Percentiles rank a stretch among this genome's conserved stretches.
Evolutionary conservation across 768 basidiomycete genomes (phyloP).

Genomic region (Exidia glandulosa): DNA sequence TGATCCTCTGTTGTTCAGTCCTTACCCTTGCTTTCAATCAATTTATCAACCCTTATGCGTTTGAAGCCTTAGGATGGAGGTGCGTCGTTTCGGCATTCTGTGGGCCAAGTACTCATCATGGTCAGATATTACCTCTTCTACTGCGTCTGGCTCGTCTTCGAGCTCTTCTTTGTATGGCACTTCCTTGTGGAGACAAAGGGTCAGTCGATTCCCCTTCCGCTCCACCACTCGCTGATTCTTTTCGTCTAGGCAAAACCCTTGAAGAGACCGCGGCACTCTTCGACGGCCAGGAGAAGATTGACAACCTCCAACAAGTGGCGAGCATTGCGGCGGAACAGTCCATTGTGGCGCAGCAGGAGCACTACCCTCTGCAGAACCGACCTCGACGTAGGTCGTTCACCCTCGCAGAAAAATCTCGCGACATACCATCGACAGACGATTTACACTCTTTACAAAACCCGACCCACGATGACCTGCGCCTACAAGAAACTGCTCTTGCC

Average conservation of each 20-base stretch:
- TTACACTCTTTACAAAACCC: neutral
- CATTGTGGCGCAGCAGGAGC: neutral
- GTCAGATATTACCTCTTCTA: conserved; percentile 49
- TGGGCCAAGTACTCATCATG: too few relatives aligned
- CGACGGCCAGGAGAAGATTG: conserved; percentile 41
- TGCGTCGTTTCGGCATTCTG: too few relatives aligned
- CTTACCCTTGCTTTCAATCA: conserved; percentile 66
- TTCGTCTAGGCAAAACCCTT: conserved; percentile 39
- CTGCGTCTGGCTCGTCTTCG: conserved; percentile 53
- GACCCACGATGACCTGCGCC: neutral
- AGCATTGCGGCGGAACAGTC: conserved; percentile 34
- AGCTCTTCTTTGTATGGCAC: conserved; percentile 43
- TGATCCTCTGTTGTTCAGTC: too few relatives aligned
- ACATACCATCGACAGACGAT: neutral
- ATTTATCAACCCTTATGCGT: conserved; percentile 69
- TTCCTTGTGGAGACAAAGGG: conserved; percentile 58
- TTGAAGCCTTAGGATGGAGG: conserved; percentile 36
- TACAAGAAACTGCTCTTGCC: neutral
- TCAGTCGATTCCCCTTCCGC: conserved; percentile 10
- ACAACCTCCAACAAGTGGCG: conserved; percentile 34
- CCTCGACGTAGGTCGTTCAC: neutral
- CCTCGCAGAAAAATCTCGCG: neutral
- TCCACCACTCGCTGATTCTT: neutral
- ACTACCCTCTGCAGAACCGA: neutral
- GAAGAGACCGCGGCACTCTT: conserved; percentile 68